These are phyloP conservation scores for Rhinocladiella similis DNA, from an alignment of 2,329 filamentous ascomycete genomes.

Conservation along the genomic window DNA sequence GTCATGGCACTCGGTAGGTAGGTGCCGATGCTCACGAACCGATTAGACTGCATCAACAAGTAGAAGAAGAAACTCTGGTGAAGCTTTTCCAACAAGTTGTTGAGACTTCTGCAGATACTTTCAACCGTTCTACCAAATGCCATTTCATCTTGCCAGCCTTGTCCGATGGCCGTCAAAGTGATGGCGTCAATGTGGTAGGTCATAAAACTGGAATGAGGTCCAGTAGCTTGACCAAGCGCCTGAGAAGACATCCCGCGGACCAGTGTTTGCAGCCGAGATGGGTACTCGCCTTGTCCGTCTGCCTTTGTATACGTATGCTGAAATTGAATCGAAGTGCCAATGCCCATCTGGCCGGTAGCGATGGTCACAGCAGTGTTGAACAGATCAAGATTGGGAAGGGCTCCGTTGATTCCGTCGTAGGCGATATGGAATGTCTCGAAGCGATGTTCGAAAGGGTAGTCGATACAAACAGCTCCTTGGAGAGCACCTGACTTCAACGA, in stretches of 20 bases:
- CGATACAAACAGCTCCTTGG: conserved; percentile 89
- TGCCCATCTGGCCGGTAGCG: conserved; percentile 87
- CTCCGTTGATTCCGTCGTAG: conserved; percentile 94
- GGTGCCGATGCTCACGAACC: conserved; percentile 97
- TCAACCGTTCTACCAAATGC: conserved; percentile 86
- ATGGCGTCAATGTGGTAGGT: conserved; percentile 97
- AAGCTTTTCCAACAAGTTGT: conserved; percentile 93
- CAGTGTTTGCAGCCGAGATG: conserved; percentile 82
- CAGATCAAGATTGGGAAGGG: conserved; percentile 91
- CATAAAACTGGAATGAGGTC: conserved; percentile 93
- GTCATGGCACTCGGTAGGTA: conserved; percentile 98
- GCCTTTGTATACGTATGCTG: conserved; percentile 71
- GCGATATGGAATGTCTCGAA: conserved; percentile 89
- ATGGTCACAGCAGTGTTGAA: conserved; percentile 92
- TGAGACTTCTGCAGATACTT: conserved; percentile 87
- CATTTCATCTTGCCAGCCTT: conserved; percentile 98
- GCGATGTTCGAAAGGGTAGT: conserved; percentile 80
- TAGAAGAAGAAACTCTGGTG: conserved; percentile 99
- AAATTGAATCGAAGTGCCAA: conserved; percentile 65
- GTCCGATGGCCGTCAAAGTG: conserved; percentile 83
- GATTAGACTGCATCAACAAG: conserved; percentile 82
- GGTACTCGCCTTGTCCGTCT: conserved; percentile 72
- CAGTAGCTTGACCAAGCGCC: conserved; percentile 82
- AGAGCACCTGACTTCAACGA: conserved; percentile 90
- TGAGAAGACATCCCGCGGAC: conserved; percentile 90